Evolutionary conservation across 1,284 basidiomycete species (phyloP), one percentile per base, ranked within the genome.

Genomic region (Tilletia horrida): DNA sequence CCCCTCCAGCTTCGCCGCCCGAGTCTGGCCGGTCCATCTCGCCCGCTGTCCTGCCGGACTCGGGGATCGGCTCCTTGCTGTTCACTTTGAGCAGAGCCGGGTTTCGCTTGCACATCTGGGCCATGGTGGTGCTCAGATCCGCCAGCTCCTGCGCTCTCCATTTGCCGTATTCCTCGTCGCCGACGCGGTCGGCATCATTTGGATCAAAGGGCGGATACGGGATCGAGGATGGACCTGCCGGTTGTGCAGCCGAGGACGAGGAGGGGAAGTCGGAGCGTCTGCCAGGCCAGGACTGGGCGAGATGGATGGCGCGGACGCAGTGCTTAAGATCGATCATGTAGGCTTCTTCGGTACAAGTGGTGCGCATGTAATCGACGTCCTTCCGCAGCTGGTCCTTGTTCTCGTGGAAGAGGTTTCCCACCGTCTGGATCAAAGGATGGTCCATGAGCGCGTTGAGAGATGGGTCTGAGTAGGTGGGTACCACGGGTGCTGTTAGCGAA

Each of bases 231-330:
- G 27, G 29, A 27, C 18, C 16, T 9, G 55, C 14, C 29, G 16
- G 23, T 13, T 25, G 50, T 21, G 21, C 47, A n/a, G 47, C 50
- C 27, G 55, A 59, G 8, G 55, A 16, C 0, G 55, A 29, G 13
- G 55, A 31, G 3, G 55, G 27, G 87, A 97, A 98, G 81, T 98
- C 94, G 72, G 91, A 88, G 71, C 89, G 86, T 61, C 89, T 86
- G 35, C 91, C 93, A 0, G 94, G 93, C 80, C 94, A 93, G 0
- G 90, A 84, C 23, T 87, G 85, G 48, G 91, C 90, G 7, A 91
- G 89, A 69, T 90, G 91, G 81, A 97, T 90, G 71, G 93, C 92
- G 83, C 93, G 94, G 66, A 97, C 85, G 79, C 91, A 93, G 40
- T 90, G 91, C 89, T 94, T 83, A 3, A 78, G 62, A 44, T 81